Percentiles rank a stretch among this genome's conserved stretches.
Evolutionary conservation across 2,329 filamentous ascomycete species (phyloP).

Genomic region (Fusarium drepaniforme): DNA sequence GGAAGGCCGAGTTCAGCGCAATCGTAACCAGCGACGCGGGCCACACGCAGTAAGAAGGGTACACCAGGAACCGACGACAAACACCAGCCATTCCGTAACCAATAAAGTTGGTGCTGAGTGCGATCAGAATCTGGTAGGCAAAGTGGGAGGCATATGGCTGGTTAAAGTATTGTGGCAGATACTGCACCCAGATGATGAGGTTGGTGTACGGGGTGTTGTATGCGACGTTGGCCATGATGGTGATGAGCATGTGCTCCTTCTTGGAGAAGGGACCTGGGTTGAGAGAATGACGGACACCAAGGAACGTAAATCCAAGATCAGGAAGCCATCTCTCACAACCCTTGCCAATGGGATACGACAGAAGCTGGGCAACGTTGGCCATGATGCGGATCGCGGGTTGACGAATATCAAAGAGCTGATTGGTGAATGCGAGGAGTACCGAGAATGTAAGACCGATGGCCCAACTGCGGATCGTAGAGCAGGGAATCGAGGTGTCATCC

Average conservation of each 20-base stretch:
- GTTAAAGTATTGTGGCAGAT: conserved; percentile 63
- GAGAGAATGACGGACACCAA: conserved; percentile 61
- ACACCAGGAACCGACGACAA: conserved; percentile 63
- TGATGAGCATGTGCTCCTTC: conserved; percentile 72
- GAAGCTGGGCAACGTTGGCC: conserved; percentile 66
- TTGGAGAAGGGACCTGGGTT: conserved; percentile 69
- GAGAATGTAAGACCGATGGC: conserved; percentile 64
- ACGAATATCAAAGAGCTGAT: conserved; percentile 70
- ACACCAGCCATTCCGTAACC: conserved; percentile 68
- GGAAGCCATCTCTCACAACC: conserved; percentile 64
- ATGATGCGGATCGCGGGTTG: conserved; percentile 65
- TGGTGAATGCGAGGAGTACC: conserved; percentile 61
- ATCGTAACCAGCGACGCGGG: conserved; percentile 64
- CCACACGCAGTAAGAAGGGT: conserved; percentile 66
- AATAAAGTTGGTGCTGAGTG: conserved; percentile 65
- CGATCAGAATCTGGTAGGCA: conserved; percentile 63
- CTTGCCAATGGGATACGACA: conserved; percentile 67
- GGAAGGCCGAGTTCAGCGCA: conserved; percentile 62
- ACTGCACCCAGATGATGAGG: conserved; percentile 63
- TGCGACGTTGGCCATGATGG: conserved; percentile 71
- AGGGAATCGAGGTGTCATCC: conserved; percentile 63
- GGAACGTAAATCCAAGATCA: conserved; percentile 60
- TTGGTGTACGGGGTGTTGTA: conserved; percentile 61
- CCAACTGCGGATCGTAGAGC: conserved; percentile 67
- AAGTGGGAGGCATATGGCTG: conserved; percentile 61